A percentile compares a stretch with the other conserved stretches of the same genome.
Conservation (phyloP, 2,329 filamentous ascomycete species). For the Penicillium sumatraense region DNA sequence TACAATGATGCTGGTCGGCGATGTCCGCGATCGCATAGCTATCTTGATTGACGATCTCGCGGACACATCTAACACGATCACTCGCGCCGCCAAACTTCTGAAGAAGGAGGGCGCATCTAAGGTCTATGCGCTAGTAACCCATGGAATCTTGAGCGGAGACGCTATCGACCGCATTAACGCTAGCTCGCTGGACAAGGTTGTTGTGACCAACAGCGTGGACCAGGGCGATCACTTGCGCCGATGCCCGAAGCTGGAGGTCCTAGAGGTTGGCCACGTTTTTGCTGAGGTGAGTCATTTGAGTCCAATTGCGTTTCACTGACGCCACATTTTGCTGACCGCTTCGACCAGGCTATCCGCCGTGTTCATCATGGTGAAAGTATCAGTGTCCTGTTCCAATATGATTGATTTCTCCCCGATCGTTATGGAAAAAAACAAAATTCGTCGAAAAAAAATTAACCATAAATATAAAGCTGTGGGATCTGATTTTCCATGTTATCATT, state of each 20-base stretch:
- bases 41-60: slow-evolving; percentile 94
- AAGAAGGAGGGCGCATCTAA: slow-evolving; percentile 89
- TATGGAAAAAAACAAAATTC: slow-evolving; percentile 2
- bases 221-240: slow-evolving; percentile 77
- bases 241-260: slow-evolving; percentile 87
- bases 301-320: slow-evolving; percentile 2
- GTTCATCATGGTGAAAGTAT: slow-evolving; percentile 98
- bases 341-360: slow-evolving; percentile 76
- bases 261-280: slow-evolving; percentile 88
- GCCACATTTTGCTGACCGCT: slow-evolving; percentile 32
- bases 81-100: slow-evolving; percentile 90
- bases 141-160: slow-evolving; percentile 93
- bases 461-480: slow-evolving; percentile 14
- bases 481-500: slow-evolving; percentile 12
- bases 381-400: slow-evolving; percentile 89
- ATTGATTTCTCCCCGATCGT: slow-evolving; percentile 50
- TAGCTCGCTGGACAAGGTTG: slow-evolving; percentile 84
- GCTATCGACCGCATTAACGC: slow-evolving; percentile 93
- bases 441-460: slow-evolving; percentile 4
- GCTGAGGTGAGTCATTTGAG: slow-evolving; percentile 67
- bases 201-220: slow-evolving; percentile 94
- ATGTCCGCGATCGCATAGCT: slow-evolving; percentile 78
- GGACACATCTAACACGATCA: slow-evolving; percentile 97
- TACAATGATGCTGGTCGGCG: slow-evolving; percentile 93
- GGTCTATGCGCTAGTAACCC: slow-evolving; percentile 90